phyloP scores from a whole-genome alignment of 2,329 filamentous ascomycete species.

The Alternaria sp. region DNA sequence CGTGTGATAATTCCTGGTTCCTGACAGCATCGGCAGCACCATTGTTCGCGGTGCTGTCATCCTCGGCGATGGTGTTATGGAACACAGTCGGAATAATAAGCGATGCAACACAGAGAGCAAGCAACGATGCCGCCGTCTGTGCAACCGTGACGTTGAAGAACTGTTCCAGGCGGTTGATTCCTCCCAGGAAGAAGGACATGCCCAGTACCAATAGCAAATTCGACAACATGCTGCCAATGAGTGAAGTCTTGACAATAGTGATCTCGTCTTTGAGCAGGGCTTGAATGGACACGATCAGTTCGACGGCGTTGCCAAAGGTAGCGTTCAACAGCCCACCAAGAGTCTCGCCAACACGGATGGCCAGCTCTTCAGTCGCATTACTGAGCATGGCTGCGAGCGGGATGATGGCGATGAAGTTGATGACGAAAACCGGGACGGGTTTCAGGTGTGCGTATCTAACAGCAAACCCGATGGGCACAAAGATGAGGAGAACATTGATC shows the following conservation, averaged over 20 bases:
- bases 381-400: constrained; percentile 86
- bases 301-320: constrained; percentile 89
- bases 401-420: constrained; percentile 94
- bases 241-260: constrained; percentile 87
- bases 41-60: constrained; percentile 16
- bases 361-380: constrained; percentile 90
- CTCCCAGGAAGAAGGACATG: constrained; percentile 91
- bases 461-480: constrained; percentile 78
- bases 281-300: constrained; percentile 87
- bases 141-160: constrained; percentile 92
- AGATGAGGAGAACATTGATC: constrained; percentile 82
- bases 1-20: constrained; percentile 63
- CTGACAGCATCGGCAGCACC: constrained; percentile 31
- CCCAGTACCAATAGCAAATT: constrained; percentile 89
- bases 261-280: constrained; percentile 77
- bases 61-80: constrained; percentile 43
- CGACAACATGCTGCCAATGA: constrained; percentile 90
- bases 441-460: constrained; percentile 65
- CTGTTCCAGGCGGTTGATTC: constrained; percentile 78
- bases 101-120: constrained; percentile 78
- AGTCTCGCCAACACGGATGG: constrained; percentile 77
- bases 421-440: constrained; percentile 67
- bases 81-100: constrained; percentile 93
- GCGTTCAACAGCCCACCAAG: constrained; percentile 89
- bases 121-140: constrained; percentile 82